Base-by-base conservation (phyloP, 2,329 filamentous ascomycete species). In the Nothophoma quercina region DNA sequence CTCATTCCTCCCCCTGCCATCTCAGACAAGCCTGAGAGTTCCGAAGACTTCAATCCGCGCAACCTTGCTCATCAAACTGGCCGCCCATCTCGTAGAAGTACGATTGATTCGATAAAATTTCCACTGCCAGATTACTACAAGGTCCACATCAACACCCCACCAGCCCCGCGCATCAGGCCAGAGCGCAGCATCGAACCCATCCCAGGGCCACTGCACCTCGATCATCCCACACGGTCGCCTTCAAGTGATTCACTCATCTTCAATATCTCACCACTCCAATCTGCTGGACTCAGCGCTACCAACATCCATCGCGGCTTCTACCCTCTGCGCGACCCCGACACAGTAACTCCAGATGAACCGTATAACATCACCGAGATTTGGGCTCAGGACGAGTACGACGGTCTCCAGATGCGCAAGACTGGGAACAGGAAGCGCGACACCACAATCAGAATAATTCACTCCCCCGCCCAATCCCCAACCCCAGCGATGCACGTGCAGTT, bases 91-190 rank as follows among this genome's bases (percentile, higher is more conserved):
- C n/a, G 29, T 36, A 30, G 23, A 22, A 22, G 32, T 18, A 23
- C 46, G 23, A 8, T 18, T 49, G 2, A 23, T 30, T n/a, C n/a
- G n/a, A n/a, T 36, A 12, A 12, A 22, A 7, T 36, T 36, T 16
- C 34, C 34, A 36, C 19, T 36, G 12, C n/a, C 19, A 36, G 8
- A 36, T 10, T 6, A 23, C 19, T 36, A 23, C n/a, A n/a, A n/a
- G n/a, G n/a, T n/a, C n/a, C n/a, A n/a, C n/a, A n/a, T n/a, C n/a
- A 4, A 23, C 21, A 3, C 33, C 3, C 47, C 43, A 12, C 26
- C 50, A n/a, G 16, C 33, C 18, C 39, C 50, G 6, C 15, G 35
- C 7, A 32, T 40, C 33, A 53, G 7, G 35, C 38, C 36, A 26
- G 42, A 47, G 32, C 36, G 33, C n/a, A 5, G 18, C 15, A 13